phyloP scores from a whole-genome alignment of 805 yeast species.

The Kluyveromyces siamensis region DNA sequence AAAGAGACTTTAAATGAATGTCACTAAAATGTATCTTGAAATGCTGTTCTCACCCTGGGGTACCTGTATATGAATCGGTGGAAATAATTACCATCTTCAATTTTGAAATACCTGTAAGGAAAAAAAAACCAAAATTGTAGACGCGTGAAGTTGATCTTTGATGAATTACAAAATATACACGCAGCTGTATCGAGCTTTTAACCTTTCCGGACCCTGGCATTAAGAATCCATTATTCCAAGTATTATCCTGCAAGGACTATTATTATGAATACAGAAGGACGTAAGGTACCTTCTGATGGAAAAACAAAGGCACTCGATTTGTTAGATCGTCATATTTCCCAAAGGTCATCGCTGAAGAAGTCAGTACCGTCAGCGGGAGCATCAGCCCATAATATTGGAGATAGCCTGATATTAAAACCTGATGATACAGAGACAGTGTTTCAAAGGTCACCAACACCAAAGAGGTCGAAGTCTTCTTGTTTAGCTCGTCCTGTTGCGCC shows the following conservation, averaged over 20 bases:
- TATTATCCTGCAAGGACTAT: neutral
- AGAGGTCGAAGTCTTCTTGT: neutral
- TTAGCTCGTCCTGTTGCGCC: neutral
- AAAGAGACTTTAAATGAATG: neutral
- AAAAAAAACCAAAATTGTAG: neutral
- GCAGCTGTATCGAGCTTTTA: too few relatives aligned
- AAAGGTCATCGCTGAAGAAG: neutral
- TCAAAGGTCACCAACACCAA: constrained; percentile 2
- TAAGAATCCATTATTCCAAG: neutral
- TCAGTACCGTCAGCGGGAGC: neutral
- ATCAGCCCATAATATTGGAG: constrained; percentile 1
- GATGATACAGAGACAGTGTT: neutral
- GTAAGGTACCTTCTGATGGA: neutral
- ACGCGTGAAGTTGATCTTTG: neutral
- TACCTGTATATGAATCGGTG: too few relatives aligned
- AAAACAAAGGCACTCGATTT: constrained; percentile 16
- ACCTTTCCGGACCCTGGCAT: too few relatives aligned
- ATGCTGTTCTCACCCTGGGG: too few relatives aligned
- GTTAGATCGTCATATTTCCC: constrained; percentile 17
- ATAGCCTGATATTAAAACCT: neutral
- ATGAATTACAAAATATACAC: neutral
- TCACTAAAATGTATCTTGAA: too few relatives aligned
- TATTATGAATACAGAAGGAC: neutral
- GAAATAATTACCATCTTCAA: too few relatives aligned
- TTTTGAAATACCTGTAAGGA: too few relatives aligned